A percentile compares a stretch with the other conserved stretches of the same genome.
These are phyloP conservation scores for Urostyla sp. DNA, from an alignment of 73 alveolate genomes.

Conservation along the genomic window DNA sequence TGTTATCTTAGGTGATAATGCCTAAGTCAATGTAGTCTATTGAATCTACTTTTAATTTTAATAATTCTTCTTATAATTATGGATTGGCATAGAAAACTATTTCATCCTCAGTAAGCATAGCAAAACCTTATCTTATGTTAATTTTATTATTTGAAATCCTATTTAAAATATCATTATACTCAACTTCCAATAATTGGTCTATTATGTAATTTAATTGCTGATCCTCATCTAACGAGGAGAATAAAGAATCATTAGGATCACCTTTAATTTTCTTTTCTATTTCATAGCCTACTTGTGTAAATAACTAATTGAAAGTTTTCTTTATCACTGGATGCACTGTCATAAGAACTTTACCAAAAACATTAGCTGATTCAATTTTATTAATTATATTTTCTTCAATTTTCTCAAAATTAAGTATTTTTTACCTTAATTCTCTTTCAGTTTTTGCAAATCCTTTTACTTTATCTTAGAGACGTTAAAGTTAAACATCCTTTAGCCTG, in stretches of 20 bases:
- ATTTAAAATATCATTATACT: too few relatives aligned
- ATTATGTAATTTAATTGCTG: too few relatives aligned
- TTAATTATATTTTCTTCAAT: constrained; percentile 16
- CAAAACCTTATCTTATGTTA: too few relatives aligned
- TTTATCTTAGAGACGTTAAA: constrained; percentile 29
- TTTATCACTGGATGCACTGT: not conserved
- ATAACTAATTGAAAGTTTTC: not conserved
- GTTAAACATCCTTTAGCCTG: constrained; percentile 44
- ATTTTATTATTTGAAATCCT: too few relatives aligned
- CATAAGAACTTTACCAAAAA: constrained; percentile 40
- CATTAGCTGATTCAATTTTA: constrained; percentile 23
- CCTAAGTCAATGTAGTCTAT: not conserved
- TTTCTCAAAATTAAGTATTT: constrained; percentile 20
- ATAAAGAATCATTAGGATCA: too few relatives aligned
- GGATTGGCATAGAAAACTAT: too few relatives aligned
- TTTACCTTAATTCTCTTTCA: constrained; percentile 21
- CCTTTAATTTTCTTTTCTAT: too few relatives aligned
- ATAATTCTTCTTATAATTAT: too few relatives aligned
- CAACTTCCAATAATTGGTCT: too few relatives aligned
- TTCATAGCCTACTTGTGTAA: not conserved
- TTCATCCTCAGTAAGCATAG: too few relatives aligned
- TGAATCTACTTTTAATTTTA: too few relatives aligned
- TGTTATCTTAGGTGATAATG: not conserved
- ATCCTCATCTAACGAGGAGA: too few relatives aligned
- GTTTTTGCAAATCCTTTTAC: constrained; percentile 56